Evolutionary conservation across 257 asterid species (phyloP), one percentile per base, ranked within the genome.

Genomic region (Cynanchum wilfordii): DNA sequence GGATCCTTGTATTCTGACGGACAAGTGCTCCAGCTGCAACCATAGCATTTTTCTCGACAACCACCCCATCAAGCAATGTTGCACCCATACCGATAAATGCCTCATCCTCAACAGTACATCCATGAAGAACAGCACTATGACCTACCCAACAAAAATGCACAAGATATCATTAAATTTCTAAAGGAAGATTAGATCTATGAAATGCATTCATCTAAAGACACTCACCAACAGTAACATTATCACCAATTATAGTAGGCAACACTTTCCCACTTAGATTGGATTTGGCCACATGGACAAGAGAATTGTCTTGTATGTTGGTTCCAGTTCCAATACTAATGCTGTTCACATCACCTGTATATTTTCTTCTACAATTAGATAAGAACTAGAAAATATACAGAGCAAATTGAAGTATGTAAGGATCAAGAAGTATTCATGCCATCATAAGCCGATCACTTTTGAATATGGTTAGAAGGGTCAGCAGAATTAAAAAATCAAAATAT

Each of bases 11-110:
- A 65, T 89, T 86, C 86, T 91, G 97, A 72, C 97, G 88, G 64
- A 94, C 99, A 80, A 91, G 99, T 51, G 99, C 99, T 76, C 99
- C 99, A 67, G 98, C 97, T 81, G 99, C 99, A 78, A 94, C 96
- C 99, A 94, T 91, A 25, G 97, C 93, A 73, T 94, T 86, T 81
- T 94, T 94, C 82, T 94, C 98, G 58, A 94, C 83, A 65, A 89
- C 89, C 50, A 87, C 99, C 38, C 99, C 99, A 70, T 91, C 99
- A 83, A 94, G 99, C 86, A 94, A 80, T 5, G 93, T 94, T 33
- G 99, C 96, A 60, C 98, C 95, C 97, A 86, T 94, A 70, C 99
- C 99, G 50, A 91, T 86, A 82, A 90, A 94, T 36, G 99, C 80
- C 83, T 91, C 98, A 63, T 94, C 97, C 84, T 91, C 98, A 38